These are phyloP conservation scores for Stylonectria norvegica DNA, from an alignment of 2,329 filamentous ascomycete species.

Conservation along the genomic window DNA sequence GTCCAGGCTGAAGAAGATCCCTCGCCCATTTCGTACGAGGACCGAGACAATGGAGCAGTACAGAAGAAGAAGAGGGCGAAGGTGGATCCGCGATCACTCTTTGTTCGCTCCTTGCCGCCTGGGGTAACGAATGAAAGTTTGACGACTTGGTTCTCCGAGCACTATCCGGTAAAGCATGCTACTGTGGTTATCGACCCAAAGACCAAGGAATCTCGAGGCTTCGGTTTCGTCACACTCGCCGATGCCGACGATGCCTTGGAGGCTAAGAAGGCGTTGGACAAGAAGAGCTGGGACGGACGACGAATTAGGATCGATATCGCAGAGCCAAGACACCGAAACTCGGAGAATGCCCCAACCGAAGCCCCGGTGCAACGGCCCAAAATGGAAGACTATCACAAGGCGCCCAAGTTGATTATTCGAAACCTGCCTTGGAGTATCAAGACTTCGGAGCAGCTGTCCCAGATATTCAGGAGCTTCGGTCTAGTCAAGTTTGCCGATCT, in stretches of 20 bases:
- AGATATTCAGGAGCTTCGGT: conserved; percentile 81
- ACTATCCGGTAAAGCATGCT: conserved; percentile 92
- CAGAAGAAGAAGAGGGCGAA: conserved; percentile 52
- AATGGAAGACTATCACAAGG: conserved; percentile 56
- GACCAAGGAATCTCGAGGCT: conserved; percentile 86
- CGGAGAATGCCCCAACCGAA: conserved; percentile 41
- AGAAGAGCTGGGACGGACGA: conserved; percentile 71
- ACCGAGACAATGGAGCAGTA: conserved; percentile 30
- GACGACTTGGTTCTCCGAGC: conserved; percentile 87
- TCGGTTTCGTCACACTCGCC: conserved; percentile 95
- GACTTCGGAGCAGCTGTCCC: conserved; percentile 71
- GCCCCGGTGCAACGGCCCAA: conserved; percentile 50
- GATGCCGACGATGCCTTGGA: conserved; percentile 85
- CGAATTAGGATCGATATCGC: conserved; percentile 85
- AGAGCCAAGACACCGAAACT: conserved; percentile 72
- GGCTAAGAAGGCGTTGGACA: conserved; percentile 78
- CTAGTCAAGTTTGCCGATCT: conserved; percentile 87
- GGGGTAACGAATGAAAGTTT: conserved; percentile 77
- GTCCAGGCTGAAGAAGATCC: conserved; percentile 34
- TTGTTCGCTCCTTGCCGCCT: conserved; percentile 81
- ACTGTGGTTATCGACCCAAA: conserved; percentile 83
- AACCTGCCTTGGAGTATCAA: conserved; percentile 97
- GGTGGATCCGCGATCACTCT: conserved; percentile 69
- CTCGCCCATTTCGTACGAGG: conserved; percentile 28
- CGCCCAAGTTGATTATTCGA: conserved; percentile 79